A percentile compares a stretch with the other conserved stretches of the same genome.
These are phyloP conservation scores for Chionographis japonica DNA, from an alignment of 106 monocot species.

Conservation along the genomic window DNA sequence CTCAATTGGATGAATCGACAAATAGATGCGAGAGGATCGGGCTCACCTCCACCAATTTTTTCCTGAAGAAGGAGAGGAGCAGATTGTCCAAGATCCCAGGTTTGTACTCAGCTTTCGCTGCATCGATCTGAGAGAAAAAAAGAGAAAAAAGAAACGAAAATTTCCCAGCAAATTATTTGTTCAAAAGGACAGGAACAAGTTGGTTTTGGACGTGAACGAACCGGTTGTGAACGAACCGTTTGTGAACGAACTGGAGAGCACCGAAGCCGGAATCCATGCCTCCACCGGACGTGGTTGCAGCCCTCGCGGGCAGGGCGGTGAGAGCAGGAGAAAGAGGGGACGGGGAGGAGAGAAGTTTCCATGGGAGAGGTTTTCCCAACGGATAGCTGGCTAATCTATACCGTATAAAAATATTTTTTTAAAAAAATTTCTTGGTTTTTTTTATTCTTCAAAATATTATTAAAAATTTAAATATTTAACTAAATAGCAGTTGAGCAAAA, in stretches of 20 bases:
- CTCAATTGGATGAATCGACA: neutral
- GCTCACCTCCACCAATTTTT: constrained; percentile 72
- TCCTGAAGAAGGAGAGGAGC: constrained; percentile 48
- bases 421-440: neutral
- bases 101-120: constrained; percentile 26
- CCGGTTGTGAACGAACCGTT: constrained; percentile 4
- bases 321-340: neutral
- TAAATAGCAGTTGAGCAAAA: no score
- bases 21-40: neutral
- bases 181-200: neutral
- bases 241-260: constrained; percentile 14
- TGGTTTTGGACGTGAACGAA: neutral
- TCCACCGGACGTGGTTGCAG: neutral
- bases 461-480: no score
- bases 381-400: neutral
- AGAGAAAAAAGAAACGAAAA: neutral
- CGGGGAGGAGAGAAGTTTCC: neutral
- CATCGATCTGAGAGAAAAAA: constrained; percentile 12
- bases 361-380: neutral
- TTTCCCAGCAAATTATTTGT: neutral
- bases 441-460: no score
- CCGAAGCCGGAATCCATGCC: constrained; percentile 1
- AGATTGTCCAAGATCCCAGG: constrained; percentile 37
- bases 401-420: neutral
- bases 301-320: neutral